A percentile compares a stretch with the other conserved stretches of the same genome.
These are phyloP conservation scores for Nannochloropsis gaditana DNA, from an alignment of 108 stramenopile species.

Conservation along the genomic window DNA sequence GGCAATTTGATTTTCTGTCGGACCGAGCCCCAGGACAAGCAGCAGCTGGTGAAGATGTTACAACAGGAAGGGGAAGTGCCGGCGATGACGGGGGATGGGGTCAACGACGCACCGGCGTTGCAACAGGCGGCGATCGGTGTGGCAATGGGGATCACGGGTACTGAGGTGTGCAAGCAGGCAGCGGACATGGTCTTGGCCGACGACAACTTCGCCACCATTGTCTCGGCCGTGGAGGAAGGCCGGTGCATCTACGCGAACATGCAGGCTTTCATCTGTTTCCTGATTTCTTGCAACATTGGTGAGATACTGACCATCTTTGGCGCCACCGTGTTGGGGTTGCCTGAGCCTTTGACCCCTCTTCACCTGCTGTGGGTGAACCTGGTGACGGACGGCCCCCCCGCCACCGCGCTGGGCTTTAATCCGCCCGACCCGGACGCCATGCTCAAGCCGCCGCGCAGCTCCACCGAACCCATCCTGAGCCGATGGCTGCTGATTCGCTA, in stretches of 20 bases:
- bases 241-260: conserved; percentile 94
- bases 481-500: conserved; percentile 88
- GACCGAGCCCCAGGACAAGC: conserved; percentile 95
- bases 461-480: conserved; percentile 92
- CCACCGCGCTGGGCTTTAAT: conserved; percentile 95
- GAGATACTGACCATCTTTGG: conserved; percentile 87
- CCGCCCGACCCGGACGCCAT: conserved; percentile 84
- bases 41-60: conserved; percentile 86
- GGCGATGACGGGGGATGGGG: conserved; percentile 98
- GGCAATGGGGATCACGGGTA: conserved; percentile 88
- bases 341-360: conserved; percentile 93
- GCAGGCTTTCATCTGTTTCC: conserved; percentile 92
- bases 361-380: conserved; percentile 97
- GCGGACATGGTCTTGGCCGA: conserved; percentile 96
- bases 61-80: conserved; percentile 76
- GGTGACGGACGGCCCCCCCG: conserved; percentile 96
- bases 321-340: conserved; percentile 77
- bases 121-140: conserved; percentile 92
- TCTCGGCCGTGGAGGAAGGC: conserved; percentile 90
- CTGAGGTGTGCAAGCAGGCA: conserved; percentile 83
- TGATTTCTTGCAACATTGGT: conserved; percentile 95
- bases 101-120: conserved; percentile 98
- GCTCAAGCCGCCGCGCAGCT: conserved; percentile 71
- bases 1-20: conserved; percentile 94
- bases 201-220: conserved; percentile 96